These are phyloP conservation scores for Epichloe glyceriae DNA, from an alignment of 2,329 filamentous ascomycete genomes.

Conservation along the genomic window DNA sequence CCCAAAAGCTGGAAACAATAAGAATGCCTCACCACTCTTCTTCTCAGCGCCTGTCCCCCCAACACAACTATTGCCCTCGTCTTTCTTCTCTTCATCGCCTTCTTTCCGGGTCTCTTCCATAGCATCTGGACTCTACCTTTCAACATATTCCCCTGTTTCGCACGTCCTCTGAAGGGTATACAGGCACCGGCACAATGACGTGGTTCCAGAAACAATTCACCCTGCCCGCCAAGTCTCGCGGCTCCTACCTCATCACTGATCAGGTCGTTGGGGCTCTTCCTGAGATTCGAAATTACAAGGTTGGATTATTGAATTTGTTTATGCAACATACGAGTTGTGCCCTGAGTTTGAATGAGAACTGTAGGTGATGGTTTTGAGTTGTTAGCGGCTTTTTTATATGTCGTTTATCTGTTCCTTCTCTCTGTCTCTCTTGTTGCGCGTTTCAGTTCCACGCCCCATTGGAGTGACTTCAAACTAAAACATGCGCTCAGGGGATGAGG, in stretches of 20 bases:
- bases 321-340: constrained; percentile 92
- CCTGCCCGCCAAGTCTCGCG: constrained; percentile 63
- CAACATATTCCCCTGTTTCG: constrained; percentile 22
- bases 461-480: neutral
- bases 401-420: too few relatives aligned
- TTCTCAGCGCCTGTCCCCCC: constrained; percentile 18
- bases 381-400: neutral
- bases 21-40: constrained; percentile 5
- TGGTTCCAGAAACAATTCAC: constrained; percentile 81
- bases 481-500: constrained; percentile 41
- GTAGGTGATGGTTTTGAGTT: constrained; percentile 16
- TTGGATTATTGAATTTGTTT: constrained; percentile 79
- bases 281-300: constrained; percentile 71
- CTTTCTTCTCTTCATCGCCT: constrained; percentile 33
- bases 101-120: constrained; percentile 43
- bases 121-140: constrained; percentile 37
- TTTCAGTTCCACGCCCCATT: neutral
- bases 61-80: constrained; percentile 32
- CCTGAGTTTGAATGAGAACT: constrained; percentile 87
- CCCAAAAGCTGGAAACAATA: neutral
- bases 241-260: constrained; percentile 82
- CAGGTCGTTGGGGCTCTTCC: constrained; percentile 58
- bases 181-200: constrained; percentile 37
- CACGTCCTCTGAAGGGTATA: constrained; percentile 17
- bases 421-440: neutral